Evolutionary conservation across 1,139 yeast species (phyloP).

Genomic region (Saccharomycopsis crataegensis): DNA sequence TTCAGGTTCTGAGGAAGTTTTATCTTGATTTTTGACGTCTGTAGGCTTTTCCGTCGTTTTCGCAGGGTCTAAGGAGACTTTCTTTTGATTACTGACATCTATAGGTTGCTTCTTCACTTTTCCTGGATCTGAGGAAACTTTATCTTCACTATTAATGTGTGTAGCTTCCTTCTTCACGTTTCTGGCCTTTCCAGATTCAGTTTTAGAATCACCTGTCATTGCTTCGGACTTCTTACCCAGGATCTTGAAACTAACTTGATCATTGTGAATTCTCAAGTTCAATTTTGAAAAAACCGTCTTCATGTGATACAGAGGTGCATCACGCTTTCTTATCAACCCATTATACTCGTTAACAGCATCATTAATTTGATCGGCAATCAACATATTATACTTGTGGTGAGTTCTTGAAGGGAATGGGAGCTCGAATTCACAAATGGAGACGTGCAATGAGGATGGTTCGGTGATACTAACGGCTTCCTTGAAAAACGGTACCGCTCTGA

Average conservation of each 20-base stretch:
- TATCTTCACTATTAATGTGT: not conserved
- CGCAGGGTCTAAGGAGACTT: not conserved
- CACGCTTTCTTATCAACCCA: too few relatives aligned
- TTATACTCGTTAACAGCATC: not conserved
- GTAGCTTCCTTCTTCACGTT: too few relatives aligned
- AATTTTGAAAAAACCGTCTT: too few relatives aligned
- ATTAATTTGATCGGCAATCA: not conserved
- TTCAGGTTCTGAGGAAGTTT: not conserved
- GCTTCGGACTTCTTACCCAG: too few relatives aligned
- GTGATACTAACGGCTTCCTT: not conserved
- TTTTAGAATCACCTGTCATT: too few relatives aligned
- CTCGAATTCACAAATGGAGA: not conserved
- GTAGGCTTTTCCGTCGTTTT: not conserved
- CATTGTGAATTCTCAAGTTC: too few relatives aligned
- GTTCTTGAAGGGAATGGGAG: not conserved
- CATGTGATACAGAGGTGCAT: too few relatives aligned
- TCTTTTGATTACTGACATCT: not conserved
- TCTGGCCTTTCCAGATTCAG: too few relatives aligned
- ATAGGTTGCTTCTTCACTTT: not conserved
- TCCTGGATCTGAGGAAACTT: not conserved
- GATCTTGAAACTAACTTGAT: too few relatives aligned
- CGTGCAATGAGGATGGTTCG: not conserved
- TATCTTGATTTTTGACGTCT: too few relatives aligned
- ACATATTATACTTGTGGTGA: not conserved
- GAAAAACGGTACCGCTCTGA: not conserved